These are phyloP conservation scores for Botrytis tulipae DNA, from an alignment of 2,329 filamentous ascomycete genomes.

Conservation along the genomic window DNA sequence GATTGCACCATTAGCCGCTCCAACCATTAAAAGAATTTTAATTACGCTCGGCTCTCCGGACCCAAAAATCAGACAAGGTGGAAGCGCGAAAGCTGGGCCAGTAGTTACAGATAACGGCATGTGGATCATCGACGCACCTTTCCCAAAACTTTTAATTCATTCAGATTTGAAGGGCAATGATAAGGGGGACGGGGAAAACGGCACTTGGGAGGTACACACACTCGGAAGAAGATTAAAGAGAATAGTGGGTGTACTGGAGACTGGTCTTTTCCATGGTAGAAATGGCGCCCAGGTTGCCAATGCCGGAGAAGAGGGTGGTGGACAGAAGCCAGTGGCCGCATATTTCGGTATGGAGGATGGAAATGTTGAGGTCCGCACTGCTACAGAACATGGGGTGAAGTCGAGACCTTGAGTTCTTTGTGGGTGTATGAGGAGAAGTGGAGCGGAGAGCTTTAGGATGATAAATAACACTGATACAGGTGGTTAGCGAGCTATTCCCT, in stretches of 20 bases:
- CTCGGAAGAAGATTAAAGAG: constrained; percentile 73
- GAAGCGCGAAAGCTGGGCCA: constrained; percentile 76
- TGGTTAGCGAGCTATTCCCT: not conserved
- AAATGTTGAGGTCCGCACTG: constrained; percentile 55
- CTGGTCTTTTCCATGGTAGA: constrained; percentile 82
- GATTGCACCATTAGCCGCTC: constrained; percentile 80
- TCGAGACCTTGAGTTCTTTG: constrained; percentile 7
- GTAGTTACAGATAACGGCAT: constrained; percentile 83
- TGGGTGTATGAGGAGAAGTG: not conserved
- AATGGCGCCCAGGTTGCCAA: constrained; percentile 70
- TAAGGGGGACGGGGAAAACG: constrained; percentile 56
- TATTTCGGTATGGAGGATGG: constrained; percentile 93
- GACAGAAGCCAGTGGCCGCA: constrained; percentile 87
- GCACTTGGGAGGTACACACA: constrained; percentile 75
- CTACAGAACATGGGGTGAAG: constrained; percentile 34
- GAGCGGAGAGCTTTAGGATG: not conserved
- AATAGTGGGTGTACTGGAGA: constrained; percentile 85
- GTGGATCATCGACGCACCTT: constrained; percentile 90
- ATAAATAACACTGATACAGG: not conserved
- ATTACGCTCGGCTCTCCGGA: constrained; percentile 68
- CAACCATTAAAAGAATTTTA: constrained; percentile 72
- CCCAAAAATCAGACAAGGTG: constrained; percentile 69
- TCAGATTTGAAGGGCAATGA: constrained; percentile 48
- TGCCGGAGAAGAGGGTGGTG: constrained; percentile 60
- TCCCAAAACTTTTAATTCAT: constrained; percentile 67